phyloP scores from a whole-genome alignment of 148 eudicot species.

The Linanthus parryae region DNA sequence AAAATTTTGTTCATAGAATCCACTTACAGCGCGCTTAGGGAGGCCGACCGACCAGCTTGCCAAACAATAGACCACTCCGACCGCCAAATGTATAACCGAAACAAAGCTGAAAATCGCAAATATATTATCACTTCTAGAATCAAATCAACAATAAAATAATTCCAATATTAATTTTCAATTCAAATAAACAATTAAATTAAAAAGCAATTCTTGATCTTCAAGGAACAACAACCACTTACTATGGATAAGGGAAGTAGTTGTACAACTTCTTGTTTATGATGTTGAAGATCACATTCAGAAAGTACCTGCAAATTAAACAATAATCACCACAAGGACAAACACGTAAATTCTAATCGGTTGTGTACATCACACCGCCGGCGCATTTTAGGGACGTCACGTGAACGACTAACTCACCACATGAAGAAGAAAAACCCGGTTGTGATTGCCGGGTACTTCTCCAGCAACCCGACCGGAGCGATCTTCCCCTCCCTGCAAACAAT shows the following conservation, averaged over 20 bases:
- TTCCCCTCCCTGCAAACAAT: slow-evolving; percentile 48
- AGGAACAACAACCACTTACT: too few relatives aligned
- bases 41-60: slow-evolving; percentile 96
- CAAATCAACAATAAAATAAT: background rate
- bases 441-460: slow-evolving; percentile 72
- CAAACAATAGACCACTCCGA: slow-evolving; percentile 85
- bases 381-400: background rate
- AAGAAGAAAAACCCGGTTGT: slow-evolving; percentile 95
- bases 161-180: too few relatives aligned
- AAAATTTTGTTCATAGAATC: too few relatives aligned
- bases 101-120: slow-evolving; percentile 65
- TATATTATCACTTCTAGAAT: background rate
- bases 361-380: background rate
- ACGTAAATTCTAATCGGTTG: slow-evolving; percentile 2
- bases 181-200: too few relatives aligned
- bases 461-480: slow-evolving; percentile 62
- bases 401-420: slow-evolving; percentile 68
- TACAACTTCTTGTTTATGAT: slow-evolving; percentile 98
- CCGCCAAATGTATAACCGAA: slow-evolving; percentile 81
- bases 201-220: too few relatives aligned
- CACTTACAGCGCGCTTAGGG: slow-evolving; percentile 97
- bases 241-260: slow-evolving; percentile 99
- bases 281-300: slow-evolving; percentile 94
- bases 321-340: slow-evolving; percentile 1
- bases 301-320: slow-evolving; percentile 57